Evolutionary conservation across 2,329 filamentous ascomycete genomes (phyloP), one percentile per base, ranked within the genome.

Genomic region (Neofusicoccum laricinum): DNA sequence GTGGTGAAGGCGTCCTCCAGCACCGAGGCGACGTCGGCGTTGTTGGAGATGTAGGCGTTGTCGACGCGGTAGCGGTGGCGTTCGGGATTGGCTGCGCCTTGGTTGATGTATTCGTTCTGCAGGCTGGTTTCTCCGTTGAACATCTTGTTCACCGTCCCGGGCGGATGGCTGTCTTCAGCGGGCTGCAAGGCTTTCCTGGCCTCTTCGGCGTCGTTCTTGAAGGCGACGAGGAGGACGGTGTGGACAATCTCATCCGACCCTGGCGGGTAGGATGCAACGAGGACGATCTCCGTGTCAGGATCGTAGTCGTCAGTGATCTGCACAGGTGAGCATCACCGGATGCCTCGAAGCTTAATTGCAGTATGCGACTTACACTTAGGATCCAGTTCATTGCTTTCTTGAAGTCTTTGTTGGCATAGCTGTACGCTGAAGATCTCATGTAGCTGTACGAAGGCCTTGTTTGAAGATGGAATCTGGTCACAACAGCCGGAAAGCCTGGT

Each of bases 401-500:
- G 66, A 82, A 85, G 41, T 79, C 71, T 2, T 76, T 73, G n/a
- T 78, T 75, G 0, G 81, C 78, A 65, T 81, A 85, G 30, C 82
- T 71, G 68, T 84, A 86, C n/a, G 68, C 69, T 3, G 77, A 78
- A 0, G 73, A 72, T 2, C 71, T 69, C 66, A 78, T 75, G 8
- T 53, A 48, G 34, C 62, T 51, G 63, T 63, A 65, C 40, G 66
- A 62, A 2, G 68, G 69, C 61, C 72, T 66, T 14, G 80, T 78
- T 19, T 75, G 70, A 3, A 86, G 75, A 66, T 86, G 76, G 67
- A 84, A 86, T 14, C 76, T 75, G 1, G 82, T 84, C 2, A 85
- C 79, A 6, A 86, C 73, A 1, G 78, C 84, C 1, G 84, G 84
- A 64, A 86, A 86, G 19, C 83, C 81, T 75, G 71, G 72, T 14